Conservation (phyloP, 495 filamentous ascomycete species). For the Cercophora samala region DNA sequence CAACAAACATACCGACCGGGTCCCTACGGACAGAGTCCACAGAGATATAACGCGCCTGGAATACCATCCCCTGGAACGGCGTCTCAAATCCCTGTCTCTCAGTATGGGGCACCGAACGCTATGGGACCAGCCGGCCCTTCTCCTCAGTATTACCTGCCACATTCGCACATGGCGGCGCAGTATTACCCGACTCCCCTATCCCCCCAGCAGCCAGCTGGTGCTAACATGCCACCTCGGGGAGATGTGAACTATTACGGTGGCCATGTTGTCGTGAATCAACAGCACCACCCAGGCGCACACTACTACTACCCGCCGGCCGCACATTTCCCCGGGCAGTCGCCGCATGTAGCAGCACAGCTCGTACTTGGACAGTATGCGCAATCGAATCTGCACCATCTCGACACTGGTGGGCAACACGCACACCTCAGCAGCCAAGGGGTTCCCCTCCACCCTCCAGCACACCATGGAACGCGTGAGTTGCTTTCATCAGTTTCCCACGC, state of each 20-base stretch:
- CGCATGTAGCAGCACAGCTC: slow-evolving; percentile 30
- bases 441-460: background rate
- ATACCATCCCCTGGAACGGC: slow-evolving; percentile 41
- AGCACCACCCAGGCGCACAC: slow-evolving; percentile 28
- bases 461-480: slow-evolving; percentile 19
- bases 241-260: slow-evolving; percentile 39
- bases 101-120: slow-evolving; percentile 35
- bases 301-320: slow-evolving; percentile 41
- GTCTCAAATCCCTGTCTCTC: slow-evolving; percentile 46
- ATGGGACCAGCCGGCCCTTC: slow-evolving; percentile 22
- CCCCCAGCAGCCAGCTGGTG: slow-evolving; percentile 27
- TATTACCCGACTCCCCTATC: slow-evolving; percentile 39
- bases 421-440: slow-evolving; percentile 15
- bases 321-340: slow-evolving; percentile 32
- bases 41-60: slow-evolving; percentile 38
- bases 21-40: slow-evolving; percentile 35
- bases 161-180: slow-evolving; percentile 35
- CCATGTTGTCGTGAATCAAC: slow-evolving; percentile 38
- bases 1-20: slow-evolving; percentile 35
- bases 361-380: slow-evolving; percentile 32
- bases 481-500: background rate
- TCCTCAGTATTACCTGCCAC: slow-evolving; percentile 43
- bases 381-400: slow-evolving; percentile 14
- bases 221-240: slow-evolving; percentile 32
- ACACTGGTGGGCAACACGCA: slow-evolving; percentile 12